A percentile compares a stretch with the other conserved stretches of the same genome.
These are phyloP conservation scores for Clavaria fumosa DNA, from an alignment of 768 basidiomycete species.

Conservation along the genomic window DNA sequence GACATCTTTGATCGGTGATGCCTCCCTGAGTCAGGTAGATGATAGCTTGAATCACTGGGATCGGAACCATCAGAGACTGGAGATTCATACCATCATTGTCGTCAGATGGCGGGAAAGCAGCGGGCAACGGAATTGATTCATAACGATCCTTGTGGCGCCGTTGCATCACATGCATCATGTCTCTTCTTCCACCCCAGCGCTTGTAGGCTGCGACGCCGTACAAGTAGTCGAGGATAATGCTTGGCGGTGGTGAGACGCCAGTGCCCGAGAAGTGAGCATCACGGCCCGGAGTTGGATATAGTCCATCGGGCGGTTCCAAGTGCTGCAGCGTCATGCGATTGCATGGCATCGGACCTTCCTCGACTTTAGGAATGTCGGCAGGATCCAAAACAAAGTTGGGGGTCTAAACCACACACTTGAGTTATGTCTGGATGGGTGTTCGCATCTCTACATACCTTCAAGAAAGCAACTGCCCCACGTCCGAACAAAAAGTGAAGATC, in stretches of 20 bases:
- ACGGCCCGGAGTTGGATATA: not conserved
- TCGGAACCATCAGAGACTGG: slow-evolving; percentile 3
- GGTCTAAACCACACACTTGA: slow-evolving; percentile 4
- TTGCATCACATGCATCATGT: slow-evolving; percentile 8
- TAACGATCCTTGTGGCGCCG: not conserved
- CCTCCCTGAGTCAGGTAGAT: too few species aligned
- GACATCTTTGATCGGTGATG: too few species aligned
- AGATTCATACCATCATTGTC: too few species aligned
- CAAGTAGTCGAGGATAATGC: slow-evolving; percentile 7
- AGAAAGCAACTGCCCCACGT: slow-evolving; percentile 1
- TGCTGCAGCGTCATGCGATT: slow-evolving; percentile 11
- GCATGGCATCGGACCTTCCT: slow-evolving; percentile 8
- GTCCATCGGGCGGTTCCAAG: slow-evolving; percentile 1
- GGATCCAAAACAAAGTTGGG: slow-evolving; percentile 7
- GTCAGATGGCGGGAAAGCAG: not conserved
- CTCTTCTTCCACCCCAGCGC: slow-evolving; percentile 10
- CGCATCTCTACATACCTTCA: slow-evolving; percentile 3
- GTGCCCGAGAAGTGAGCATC: slow-evolving; percentile 4
- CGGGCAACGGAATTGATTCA: slow-evolving; percentile 5
- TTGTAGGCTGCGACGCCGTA: slow-evolving; percentile 11
- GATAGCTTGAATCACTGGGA: slow-evolving; percentile 6
- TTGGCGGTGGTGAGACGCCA: slow-evolving; percentile 1
- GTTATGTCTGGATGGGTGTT: not conserved
- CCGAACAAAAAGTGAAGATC: slow-evolving; percentile 4
- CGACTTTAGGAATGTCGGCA: slow-evolving; percentile 8